Evolutionary conservation across 495 filamentous ascomycete species (phyloP).

Genomic region (Hyaloscypha bicolor): DNA sequence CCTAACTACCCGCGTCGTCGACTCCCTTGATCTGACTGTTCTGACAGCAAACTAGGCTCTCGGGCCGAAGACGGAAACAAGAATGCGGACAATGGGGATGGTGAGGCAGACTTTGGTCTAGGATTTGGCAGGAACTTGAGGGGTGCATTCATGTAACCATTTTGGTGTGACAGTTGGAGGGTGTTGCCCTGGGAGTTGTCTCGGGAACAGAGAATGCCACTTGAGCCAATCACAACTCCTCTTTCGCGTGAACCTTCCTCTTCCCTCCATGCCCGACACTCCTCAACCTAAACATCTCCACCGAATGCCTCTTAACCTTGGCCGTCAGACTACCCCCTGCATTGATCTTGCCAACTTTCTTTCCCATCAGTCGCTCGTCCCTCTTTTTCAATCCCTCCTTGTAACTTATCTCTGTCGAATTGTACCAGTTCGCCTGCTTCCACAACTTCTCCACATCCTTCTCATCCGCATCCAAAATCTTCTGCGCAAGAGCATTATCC

Average conservation of each 20-base stretch:
- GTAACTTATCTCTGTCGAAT: constrained; percentile 41
- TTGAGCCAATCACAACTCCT: constrained; percentile 7
- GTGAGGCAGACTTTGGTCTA: too few species aligned
- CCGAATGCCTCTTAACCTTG: constrained; percentile 45
- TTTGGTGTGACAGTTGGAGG: too few species aligned
- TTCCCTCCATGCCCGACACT: constrained; percentile 22
- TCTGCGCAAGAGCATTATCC: constrained; percentile 41
- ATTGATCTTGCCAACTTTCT: constrained; percentile 40
- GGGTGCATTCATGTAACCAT: too few species aligned
- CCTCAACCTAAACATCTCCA: constrained; percentile 45
- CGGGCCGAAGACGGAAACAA: too few species aligned
- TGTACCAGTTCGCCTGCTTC: constrained; percentile 33
- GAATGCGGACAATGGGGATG: too few species aligned
- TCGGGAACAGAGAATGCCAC: too few species aligned
- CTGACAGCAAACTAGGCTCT: too few species aligned
- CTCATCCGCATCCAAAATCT: constrained; percentile 40
- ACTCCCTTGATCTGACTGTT: too few species aligned
- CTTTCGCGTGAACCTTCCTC: constrained; percentile 21
- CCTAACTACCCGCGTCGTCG: too few species aligned
- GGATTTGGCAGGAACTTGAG: too few species aligned
- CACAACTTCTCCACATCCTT: constrained; percentile 27
- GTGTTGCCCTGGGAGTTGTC: too few species aligned
- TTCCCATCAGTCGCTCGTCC: constrained; percentile 43
- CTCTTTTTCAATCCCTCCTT: constrained; percentile 40
- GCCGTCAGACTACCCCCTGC: constrained; percentile 41